Evolutionary conservation across 2,329 filamentous ascomycete species (phyloP).

Genomic region (Incumbomyces delicatus): DNA sequence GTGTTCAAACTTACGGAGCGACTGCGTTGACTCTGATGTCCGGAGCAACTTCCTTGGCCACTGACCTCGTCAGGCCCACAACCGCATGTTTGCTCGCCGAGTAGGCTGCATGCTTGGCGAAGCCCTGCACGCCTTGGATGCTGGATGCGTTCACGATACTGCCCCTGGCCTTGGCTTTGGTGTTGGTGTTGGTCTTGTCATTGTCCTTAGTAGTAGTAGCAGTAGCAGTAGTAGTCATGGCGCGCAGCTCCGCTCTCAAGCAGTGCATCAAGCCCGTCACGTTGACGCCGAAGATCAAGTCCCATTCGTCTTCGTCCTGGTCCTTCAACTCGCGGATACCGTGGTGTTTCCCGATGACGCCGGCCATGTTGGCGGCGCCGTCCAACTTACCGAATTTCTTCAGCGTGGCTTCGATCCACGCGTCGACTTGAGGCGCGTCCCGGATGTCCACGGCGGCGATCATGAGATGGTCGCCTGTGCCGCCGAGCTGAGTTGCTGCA

Average conservation of each 20-base stretch:
- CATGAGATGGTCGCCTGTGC: background rate
- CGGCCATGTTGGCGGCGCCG: constrained; percentile 39
- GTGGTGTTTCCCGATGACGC: constrained; percentile 30
- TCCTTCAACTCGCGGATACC: background rate
- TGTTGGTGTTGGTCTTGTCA: no score
- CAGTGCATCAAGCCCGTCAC: constrained; percentile 42
- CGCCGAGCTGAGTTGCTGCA: background rate
- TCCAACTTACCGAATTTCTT: constrained; percentile 35
- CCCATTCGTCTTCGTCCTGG: constrained; percentile 26
- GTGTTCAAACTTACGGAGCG: constrained; percentile 25
- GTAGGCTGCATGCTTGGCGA: constrained; percentile 32
- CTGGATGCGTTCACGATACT: constrained; percentile 34
- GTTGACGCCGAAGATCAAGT: constrained; percentile 45
- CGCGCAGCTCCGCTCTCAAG: constrained; percentile 28
- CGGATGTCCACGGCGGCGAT: background rate
- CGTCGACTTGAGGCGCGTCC: background rate
- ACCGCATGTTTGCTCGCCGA: constrained; percentile 34
- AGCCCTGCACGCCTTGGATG: constrained; percentile 27
- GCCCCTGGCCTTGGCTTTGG: no score
- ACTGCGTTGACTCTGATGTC: constrained; percentile 4
- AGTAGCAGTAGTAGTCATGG: no score
- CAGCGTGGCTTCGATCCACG: constrained; percentile 25
- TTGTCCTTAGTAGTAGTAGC: no score
- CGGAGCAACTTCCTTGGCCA: constrained; percentile 16
- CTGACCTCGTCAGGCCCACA: constrained; percentile 28